Evolutionary conservation across 306 rosid genomes (phyloP).

Genomic region (Trifolium subterraneum): DNA sequence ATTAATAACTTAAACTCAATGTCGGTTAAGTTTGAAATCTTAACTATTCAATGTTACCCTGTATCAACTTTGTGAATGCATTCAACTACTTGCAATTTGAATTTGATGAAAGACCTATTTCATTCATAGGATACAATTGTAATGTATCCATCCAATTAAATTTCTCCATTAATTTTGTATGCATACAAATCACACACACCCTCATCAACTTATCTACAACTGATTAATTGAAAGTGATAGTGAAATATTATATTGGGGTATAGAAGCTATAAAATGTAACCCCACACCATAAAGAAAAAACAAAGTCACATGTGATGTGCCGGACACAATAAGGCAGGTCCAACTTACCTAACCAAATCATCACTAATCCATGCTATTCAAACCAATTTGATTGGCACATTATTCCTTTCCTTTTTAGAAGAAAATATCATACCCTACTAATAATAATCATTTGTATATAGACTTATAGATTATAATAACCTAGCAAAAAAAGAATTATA

Average conservation of each 20-base stretch:
- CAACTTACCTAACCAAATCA: conserved; percentile 51
- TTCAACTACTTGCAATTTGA: background rate
- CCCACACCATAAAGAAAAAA: conserved; percentile 43
- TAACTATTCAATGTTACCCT: no score
- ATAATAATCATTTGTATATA: conserved; percentile 22
- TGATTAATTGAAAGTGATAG: conserved; percentile 45
- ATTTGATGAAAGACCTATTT: background rate
- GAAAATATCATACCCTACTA: conserved; percentile 34
- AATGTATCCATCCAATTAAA: background rate
- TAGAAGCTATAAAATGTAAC: conserved; percentile 32
- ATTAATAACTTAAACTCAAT: no score
- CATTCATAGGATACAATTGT: background rate
- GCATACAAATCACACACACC: conserved; percentile 22
- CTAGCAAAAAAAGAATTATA: background rate
- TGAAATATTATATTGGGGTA: conserved; percentile 39
- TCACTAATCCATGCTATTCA: conserved; percentile 39
- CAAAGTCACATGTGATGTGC: conserved; percentile 51
- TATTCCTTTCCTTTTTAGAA: conserved; percentile 39
- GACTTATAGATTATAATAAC: conserved; percentile 17
- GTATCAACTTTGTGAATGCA: no score
- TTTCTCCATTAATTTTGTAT: background rate
- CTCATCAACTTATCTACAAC: conserved; percentile 37
- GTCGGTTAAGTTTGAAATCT: no score
- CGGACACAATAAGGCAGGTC: conserved; percentile 44
- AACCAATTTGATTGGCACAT: conserved; percentile 45